Conservation (phyloP, 495 filamentous ascomycete species). For the Wilcoxina mikolae region DNA sequence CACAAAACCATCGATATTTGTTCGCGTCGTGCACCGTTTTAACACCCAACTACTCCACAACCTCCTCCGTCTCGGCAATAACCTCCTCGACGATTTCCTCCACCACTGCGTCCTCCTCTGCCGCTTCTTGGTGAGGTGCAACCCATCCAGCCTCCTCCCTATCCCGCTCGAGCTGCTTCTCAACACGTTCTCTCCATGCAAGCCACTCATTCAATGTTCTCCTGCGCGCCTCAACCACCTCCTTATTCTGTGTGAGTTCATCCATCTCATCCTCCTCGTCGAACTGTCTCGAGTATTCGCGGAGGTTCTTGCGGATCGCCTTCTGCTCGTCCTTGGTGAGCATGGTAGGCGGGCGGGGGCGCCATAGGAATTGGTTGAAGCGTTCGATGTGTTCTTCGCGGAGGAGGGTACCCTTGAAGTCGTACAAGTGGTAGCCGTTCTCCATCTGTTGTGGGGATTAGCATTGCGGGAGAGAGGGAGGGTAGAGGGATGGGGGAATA, state of each 20-base stretch:
- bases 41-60: constrained; percentile 6
- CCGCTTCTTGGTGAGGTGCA: constrained; percentile 39
- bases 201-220: constrained; percentile 77
- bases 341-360: constrained; percentile 74
- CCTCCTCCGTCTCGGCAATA: constrained; percentile 32
- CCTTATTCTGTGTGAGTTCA: constrained; percentile 79
- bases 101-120: constrained; percentile 39
- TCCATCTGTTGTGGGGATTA: constrained; percentile 62
- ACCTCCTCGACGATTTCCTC: constrained; percentile 93
- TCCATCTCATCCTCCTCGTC: constrained; percentile 88
- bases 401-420: constrained; percentile 78
- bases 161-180: constrained; percentile 60
- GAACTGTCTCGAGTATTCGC: constrained; percentile 87
- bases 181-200: constrained; percentile 63
- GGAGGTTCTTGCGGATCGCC: constrained; percentile 91
- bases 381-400: constrained; percentile 88
- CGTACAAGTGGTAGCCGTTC: constrained; percentile 95
- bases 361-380: constrained; percentile 95
- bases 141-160: constrained; percentile 48
- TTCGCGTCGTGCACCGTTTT: too few relatives aligned
- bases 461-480: constrained; percentile 14
- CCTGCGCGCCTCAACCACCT: constrained; percentile 76
- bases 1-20: not conserved
- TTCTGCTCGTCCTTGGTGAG: constrained; percentile 92
- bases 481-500: constrained; percentile 36